Percentiles rank a stretch among this genome's conserved stretches.
phyloP scores from a whole-genome alignment of 306 rosid genomes.

The Cucurbita moschata region DNA sequence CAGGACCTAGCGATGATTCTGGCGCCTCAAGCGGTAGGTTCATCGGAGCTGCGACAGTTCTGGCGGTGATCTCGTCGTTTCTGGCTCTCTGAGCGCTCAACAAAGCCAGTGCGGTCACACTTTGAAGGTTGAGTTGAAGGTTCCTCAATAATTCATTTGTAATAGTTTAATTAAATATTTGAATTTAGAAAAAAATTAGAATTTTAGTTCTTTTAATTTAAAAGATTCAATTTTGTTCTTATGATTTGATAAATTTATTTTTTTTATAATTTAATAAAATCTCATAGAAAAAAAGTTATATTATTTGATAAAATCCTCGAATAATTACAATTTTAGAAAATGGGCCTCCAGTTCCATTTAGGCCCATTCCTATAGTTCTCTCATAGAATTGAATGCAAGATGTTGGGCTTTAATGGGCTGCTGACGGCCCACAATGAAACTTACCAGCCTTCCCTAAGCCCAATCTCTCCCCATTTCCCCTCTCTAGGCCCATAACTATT shows the following conservation, averaged over 20 bases:
- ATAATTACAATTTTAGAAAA: too few species aligned
- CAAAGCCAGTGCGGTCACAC: not conserved
- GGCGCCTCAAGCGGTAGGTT: not conserved
- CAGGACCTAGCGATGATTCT: not conserved
- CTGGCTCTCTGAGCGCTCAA: not conserved
- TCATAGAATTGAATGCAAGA: not conserved
- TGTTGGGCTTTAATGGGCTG: not conserved
- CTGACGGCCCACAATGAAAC: not conserved
- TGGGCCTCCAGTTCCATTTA: too few species aligned
- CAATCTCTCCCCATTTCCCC: not conserved
- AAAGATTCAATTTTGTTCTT: too few species aligned
- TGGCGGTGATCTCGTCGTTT: not conserved
- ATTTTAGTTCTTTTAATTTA: too few species aligned
- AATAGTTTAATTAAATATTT: too few species aligned
- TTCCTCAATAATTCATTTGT: not conserved
- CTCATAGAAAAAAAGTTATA: too few species aligned
- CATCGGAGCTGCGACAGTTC: not conserved
- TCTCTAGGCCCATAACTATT: not conserved
- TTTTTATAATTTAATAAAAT: too few species aligned
- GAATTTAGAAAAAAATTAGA: too few species aligned
- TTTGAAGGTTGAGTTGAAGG: not conserved
- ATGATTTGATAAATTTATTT: too few species aligned
- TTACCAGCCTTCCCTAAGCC: not conserved
- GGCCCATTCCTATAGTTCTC: too few species aligned
- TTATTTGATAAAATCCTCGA: too few species aligned